Percentiles rank a stretch among this genome's conserved stretches.
phyloP scores from a whole-genome alignment of 2,329 filamentous ascomycete species.

The Thielaviopsis musarum region DNA sequence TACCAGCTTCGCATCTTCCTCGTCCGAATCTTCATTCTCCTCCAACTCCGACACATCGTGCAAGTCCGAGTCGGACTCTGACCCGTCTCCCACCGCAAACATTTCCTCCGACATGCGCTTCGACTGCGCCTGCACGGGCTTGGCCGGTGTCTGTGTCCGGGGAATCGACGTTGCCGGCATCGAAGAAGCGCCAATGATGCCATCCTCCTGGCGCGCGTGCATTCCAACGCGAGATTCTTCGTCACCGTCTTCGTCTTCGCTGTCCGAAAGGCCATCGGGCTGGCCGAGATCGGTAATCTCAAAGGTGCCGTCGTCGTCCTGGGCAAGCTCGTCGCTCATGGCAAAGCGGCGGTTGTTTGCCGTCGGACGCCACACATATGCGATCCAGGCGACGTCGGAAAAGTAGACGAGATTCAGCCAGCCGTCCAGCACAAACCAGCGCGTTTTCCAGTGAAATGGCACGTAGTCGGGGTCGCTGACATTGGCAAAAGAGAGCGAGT shows the following conservation, averaged over 20 bases:
- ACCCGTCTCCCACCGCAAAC: slow-evolving; percentile 72
- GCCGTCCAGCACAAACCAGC: slow-evolving; percentile 94
- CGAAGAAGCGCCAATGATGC: slow-evolving; percentile 9
- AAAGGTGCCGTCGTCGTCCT: slow-evolving; percentile 90
- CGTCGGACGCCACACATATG: slow-evolving; percentile 91
- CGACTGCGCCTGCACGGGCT: slow-evolving; percentile 20
- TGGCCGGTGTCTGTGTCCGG: slow-evolving; percentile 12
- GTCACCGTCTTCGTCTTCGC: slow-evolving; percentile 31
- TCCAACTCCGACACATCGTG: slow-evolving; percentile 30
- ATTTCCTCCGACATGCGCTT: slow-evolving; percentile 61
- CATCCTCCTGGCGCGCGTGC: slow-evolving; percentile 5
- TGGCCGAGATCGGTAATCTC: slow-evolving; percentile 87
- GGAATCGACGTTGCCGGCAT: slow-evolving; percentile 2
- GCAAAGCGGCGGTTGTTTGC: slow-evolving; percentile 94
- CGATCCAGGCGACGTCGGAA: slow-evolving; percentile 79
- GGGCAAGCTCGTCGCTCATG: slow-evolving; percentile 97
- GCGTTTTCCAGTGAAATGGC: slow-evolving; percentile 88
- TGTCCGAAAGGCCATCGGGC: slow-evolving; percentile 42
- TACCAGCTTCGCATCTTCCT: slow-evolving; percentile 40
- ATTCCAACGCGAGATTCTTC: slow-evolving; percentile 26
- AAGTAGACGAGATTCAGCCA: slow-evolving; percentile 97
- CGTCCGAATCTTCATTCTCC: slow-evolving; percentile 13
- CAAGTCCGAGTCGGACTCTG: slow-evolving; percentile 58
- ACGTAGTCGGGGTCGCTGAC: slow-evolving; percentile 75
- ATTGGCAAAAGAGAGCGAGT: slow-evolving; percentile 87